A percentile compares a stretch with the other conserved stretches of the same genome.
These are phyloP conservation scores for Pholiota conissans DNA, from an alignment of 768 basidiomycete species.

Conservation along the genomic window DNA sequence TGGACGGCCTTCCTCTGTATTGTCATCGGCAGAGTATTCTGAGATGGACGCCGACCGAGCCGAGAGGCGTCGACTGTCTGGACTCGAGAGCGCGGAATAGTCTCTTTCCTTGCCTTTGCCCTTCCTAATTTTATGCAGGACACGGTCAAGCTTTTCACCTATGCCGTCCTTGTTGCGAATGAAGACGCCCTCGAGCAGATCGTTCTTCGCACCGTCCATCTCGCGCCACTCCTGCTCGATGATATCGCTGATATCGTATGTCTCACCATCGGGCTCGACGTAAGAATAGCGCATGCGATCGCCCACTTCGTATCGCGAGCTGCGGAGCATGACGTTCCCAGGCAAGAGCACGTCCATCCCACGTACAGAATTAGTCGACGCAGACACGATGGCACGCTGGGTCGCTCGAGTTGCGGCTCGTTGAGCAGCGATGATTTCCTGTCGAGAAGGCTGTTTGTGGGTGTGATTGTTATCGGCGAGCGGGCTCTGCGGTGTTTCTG, in stretches of 20 bases:
- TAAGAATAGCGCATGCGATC: constrained; percentile 92
- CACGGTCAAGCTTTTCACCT: constrained; percentile 71
- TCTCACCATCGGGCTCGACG: constrained; percentile 87
- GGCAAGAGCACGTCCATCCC: constrained; percentile 89
- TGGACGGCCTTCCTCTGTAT: constrained; percentile 20
- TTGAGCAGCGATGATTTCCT: constrained; percentile 93
- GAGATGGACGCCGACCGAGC: constrained; percentile 47
- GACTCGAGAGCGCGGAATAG: constrained; percentile 19
- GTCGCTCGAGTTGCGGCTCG: constrained; percentile 84
- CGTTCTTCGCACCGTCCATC: constrained; percentile 43
- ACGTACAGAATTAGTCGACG: constrained; percentile 80
- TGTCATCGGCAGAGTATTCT: constrained; percentile 57
- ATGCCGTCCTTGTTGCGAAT: constrained; percentile 58
- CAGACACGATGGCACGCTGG: constrained; percentile 78
- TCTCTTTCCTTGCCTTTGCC: constrained; percentile 48
- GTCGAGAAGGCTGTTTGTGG: constrained; percentile 54
- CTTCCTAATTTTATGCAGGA: constrained; percentile 73
- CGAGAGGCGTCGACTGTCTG: constrained; percentile 29
- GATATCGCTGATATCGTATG: constrained; percentile 91
- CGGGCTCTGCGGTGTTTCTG: constrained; percentile 38
- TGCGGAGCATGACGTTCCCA: constrained; percentile 83
- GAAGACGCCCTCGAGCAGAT: constrained; percentile 68
- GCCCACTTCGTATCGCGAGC: constrained; percentile 68
- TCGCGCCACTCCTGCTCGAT: constrained; percentile 88
- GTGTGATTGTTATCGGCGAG: constrained; percentile 25